Evolutionary conservation across 768 basidiomycete genomes (phyloP), one percentile per base, ranked within the genome.

Genomic region (Amanita jacksonii): DNA sequence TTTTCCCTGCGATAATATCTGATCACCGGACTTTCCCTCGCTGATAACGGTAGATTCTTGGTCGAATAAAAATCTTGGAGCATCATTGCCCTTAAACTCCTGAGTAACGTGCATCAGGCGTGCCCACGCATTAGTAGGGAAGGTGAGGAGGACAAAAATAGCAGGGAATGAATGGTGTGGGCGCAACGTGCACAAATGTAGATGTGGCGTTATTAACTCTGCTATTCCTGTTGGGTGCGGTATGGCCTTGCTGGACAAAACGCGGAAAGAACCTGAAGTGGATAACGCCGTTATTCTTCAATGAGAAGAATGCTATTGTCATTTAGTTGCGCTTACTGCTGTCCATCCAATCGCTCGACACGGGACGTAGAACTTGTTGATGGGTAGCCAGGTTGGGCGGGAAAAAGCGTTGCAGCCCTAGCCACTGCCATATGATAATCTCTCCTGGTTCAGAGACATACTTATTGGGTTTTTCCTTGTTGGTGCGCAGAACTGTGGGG

Each of bases 401-500:
- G 52, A 84, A 81, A 57, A 79, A 86, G 10, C 83, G 70, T 49
- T 77, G 61, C 16, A 79, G 60, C 4, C 73, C 71, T 23, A 86
- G 63, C 85, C 85, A 87, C 25, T 68, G 70, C 79, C 83, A 84
- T 12, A 85, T 57, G 1, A 67, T 64, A 5, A 84, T 46, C 42
- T 72, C 70, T 32, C 79, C 81, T 16, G 72, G 62, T 48, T 66
- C 71, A 9, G 61, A 45, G 44, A 64, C 60, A 3, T 53, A 58
- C 33, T 51, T 44, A 30, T 54, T 57, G 15, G 56, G 51, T 5
- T 60, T 54, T 8, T 51, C 38, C 22, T 54, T 50, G 24, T 57
- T 48, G 19, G 49, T 43, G 0, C 62, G 65, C 64, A 76, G 72
- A 24, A 69, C 55, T 10, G 76, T 69, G 19, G 76, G 71, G 4